Evolutionary conservation across 179 eudicot genomes (phyloP).

Genomic region (Patellifolia procumbens): DNA sequence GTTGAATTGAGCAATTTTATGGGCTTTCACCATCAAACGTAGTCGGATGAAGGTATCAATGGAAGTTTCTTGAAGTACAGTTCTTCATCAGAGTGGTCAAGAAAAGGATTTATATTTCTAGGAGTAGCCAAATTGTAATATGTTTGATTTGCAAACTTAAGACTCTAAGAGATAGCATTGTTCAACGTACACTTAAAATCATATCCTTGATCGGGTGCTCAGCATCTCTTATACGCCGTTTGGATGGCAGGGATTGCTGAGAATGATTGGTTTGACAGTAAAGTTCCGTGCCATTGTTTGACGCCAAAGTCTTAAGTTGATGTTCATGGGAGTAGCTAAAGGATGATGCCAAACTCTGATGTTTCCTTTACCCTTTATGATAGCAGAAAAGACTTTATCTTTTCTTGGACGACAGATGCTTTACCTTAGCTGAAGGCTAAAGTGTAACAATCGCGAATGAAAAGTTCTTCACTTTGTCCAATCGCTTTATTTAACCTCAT

Average conservation of each 20-base stretch:
- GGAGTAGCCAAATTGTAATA: constrained; percentile 5
- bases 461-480: no score
- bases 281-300: background rate
- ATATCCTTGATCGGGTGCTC: background rate
- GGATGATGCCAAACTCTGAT: background rate
- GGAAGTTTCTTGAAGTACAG: background rate
- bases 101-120: background rate
- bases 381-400: no score
- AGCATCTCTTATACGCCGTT: no score
- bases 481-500: no score
- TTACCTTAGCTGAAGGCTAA: no score
- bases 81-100: background rate
- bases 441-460: no score
- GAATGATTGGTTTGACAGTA: background rate
- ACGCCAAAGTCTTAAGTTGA: background rate
- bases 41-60: background rate
- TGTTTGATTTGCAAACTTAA: background rate
- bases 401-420: no score
- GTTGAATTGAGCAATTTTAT: background rate
- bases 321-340: background rate
- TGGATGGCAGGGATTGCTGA: background rate
- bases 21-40: background rate
- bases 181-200: no score
- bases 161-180: no score
- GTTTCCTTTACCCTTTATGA: background rate